Evolutionary conservation across 768 basidiomycete genomes (phyloP).

Genomic region (Xanthoconium purpureum): DNA sequence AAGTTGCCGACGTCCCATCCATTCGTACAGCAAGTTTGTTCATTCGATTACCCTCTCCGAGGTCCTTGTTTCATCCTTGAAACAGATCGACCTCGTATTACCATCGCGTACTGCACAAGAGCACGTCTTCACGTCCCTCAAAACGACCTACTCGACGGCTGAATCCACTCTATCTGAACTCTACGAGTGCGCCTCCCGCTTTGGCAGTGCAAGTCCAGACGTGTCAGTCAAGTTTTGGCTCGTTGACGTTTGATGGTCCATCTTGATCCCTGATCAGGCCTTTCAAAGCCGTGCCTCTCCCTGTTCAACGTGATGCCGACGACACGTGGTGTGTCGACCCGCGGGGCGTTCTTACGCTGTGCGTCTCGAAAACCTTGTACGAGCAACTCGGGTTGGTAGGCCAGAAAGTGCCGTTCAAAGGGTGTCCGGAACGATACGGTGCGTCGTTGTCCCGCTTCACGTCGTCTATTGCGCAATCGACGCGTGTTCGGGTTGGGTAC

Average conservation of each 20-base stretch:
- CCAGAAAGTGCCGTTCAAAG: constrained; percentile 50
- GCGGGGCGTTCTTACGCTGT: constrained; percentile 57
- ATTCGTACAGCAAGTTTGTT: constrained; percentile 49
- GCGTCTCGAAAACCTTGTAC: constrained; percentile 55
- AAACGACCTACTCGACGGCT: constrained; percentile 45
- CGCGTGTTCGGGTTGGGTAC: not conserved
- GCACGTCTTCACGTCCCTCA: constrained; percentile 38
- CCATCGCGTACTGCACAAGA: constrained; percentile 44
- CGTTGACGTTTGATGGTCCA: not conserved
- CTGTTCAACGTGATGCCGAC: constrained; percentile 30
- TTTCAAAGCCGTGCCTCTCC: constrained; percentile 35
- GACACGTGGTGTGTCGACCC: constrained; percentile 73
- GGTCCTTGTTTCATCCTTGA: constrained; percentile 1
- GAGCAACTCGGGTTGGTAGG: constrained; percentile 61
- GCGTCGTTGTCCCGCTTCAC: constrained; percentile 11
- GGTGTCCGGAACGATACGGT: constrained; percentile 48
- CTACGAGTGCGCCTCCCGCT: constrained; percentile 35
- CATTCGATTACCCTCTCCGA: not conserved
- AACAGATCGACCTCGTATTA: constrained; percentile 62
- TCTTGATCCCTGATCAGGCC: constrained; percentile 26
- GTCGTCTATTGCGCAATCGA: too few relatives aligned
- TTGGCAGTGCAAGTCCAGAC: constrained; percentile 3
- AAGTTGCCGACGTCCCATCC: constrained; percentile 43
- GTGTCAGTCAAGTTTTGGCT: constrained; percentile 8
- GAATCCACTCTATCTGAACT: constrained; percentile 44